phyloP scores from a whole-genome alignment of 2,329 filamentous ascomycete genomes.

The Fusarium pilosicola region DNA sequence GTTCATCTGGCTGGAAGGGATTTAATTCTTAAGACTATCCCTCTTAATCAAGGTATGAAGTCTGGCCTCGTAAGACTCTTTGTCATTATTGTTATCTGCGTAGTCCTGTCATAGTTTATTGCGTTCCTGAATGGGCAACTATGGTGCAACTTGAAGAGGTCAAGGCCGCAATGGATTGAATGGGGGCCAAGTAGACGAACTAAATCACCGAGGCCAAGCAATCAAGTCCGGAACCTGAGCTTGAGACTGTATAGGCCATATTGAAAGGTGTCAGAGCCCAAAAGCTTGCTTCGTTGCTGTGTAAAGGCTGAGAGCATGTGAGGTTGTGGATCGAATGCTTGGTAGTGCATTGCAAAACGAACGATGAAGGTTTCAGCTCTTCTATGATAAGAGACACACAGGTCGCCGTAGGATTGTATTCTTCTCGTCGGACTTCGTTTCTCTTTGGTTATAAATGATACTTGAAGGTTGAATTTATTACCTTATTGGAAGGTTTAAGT shows the following conservation, averaged over 20 bases:
- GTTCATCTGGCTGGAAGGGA: not conserved
- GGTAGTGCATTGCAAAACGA: conserved; percentile 9
- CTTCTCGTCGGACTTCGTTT: not conserved
- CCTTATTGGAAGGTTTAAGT: not conserved
- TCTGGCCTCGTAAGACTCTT: not conserved
- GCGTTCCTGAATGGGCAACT: conserved; percentile 33
- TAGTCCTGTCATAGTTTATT: conserved; percentile 17
- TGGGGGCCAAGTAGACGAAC: not conserved
- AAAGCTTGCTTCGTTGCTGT: conserved; percentile 10
- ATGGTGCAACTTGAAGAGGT: conserved; percentile 22
- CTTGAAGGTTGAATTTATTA: not conserved
- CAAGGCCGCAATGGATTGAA: conserved; percentile 6
- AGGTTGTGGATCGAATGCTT: not conserved
- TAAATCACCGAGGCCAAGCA: conserved; percentile 2
- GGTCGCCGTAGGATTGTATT: not conserved
- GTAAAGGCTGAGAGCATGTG: not conserved
- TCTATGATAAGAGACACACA: not conserved
- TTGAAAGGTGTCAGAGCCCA: not conserved
- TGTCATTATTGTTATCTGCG: conserved; percentile 22
- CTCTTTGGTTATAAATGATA: not conserved
- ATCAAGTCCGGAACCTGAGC: not conserved
- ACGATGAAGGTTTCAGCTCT: not conserved
- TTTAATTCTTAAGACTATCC: not conserved
- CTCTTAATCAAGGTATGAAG: not conserved
- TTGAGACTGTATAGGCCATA: conserved; percentile 14